These are phyloP conservation scores for Plasmodium falciparum DNA, from an alignment of 169 alveolate species.

Conservation along the genomic window DNA sequence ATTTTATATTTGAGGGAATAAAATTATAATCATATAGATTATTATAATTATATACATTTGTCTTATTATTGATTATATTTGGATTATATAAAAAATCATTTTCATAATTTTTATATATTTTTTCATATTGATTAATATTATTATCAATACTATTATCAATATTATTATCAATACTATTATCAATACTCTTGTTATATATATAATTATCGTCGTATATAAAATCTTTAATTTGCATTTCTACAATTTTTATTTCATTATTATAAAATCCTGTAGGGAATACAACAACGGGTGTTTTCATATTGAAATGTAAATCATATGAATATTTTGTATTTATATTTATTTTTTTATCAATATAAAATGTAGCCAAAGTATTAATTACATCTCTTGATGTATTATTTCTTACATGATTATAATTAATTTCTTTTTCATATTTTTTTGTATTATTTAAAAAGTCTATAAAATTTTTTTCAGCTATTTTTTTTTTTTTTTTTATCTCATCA, in stretches of 20 bases:
- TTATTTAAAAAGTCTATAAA: conserved; percentile 8
- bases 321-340: conserved; percentile 20
- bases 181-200: not conserved
- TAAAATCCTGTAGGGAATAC: conserved; percentile 53
- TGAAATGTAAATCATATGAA: conserved; percentile 32
- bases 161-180: not conserved
- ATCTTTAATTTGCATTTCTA: conserved; percentile 24
- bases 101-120: not conserved
- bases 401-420: conserved; percentile 9
- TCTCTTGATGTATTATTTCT: conserved; percentile 28
- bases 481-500: not conserved
- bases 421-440: conserved; percentile 20
- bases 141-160: not conserved
- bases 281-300: conserved; percentile 43
- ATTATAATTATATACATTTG: not conserved
- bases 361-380: conserved; percentile 44
- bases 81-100: not conserved
- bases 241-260: conserved; percentile 52
- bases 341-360: conserved; percentile 44
- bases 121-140: not conserved
- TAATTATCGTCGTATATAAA: conserved; percentile 23
- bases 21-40: not conserved
- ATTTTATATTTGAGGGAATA: conserved; percentile 21
- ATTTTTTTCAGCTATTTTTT: conserved; percentile 7
- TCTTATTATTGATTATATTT: too few species aligned